Conservation (phyloP, 2,329 filamentous ascomycete species). For the Diaporthe sp. region DNA sequence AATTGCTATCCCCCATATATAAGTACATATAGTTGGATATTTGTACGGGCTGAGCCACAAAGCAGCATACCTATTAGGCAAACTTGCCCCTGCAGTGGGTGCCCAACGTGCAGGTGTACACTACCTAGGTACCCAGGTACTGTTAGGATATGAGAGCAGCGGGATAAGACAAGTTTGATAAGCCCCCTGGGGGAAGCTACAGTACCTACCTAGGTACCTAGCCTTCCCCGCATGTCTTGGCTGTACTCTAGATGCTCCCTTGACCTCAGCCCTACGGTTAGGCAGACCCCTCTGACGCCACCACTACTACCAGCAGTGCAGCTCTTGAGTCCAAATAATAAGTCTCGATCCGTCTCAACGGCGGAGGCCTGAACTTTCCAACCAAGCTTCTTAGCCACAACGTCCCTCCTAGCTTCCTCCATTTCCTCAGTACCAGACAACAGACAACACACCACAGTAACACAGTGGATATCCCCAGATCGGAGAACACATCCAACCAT, state of each 20-base stretch:
- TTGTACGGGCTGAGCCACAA: not conserved
- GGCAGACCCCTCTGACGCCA: constrained; percentile 39
- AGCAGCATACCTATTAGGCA: not conserved
- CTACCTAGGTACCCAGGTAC: not conserved
- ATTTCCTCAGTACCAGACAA: not conserved
- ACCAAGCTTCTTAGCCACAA: not conserved
- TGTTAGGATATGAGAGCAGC: too few relatives aligned
- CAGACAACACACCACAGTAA: not conserved
- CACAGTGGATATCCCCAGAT: not conserved
- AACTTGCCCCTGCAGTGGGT: not conserved
- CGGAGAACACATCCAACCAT: not conserved
- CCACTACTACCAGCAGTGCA: not conserved
- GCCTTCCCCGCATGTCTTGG: constrained; percentile 33
- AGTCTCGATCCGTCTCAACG: not conserved
- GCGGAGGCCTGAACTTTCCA: not conserved
- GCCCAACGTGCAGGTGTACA: not conserved
- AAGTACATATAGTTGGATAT: not conserved
- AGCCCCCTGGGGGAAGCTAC: not conserved
- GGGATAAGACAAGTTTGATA: not conserved
- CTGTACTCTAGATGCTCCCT: constrained; percentile 1
- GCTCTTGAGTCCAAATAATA: not conserved
- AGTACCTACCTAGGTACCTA: not conserved
- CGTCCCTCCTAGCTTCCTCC: not conserved
- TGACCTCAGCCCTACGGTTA: constrained; percentile 38
- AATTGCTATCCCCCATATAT: not conserved